Evolutionary conservation across 2,329 filamentous ascomycete genomes (phyloP).

Genomic region (Cladosporium oxysporum): DNA sequence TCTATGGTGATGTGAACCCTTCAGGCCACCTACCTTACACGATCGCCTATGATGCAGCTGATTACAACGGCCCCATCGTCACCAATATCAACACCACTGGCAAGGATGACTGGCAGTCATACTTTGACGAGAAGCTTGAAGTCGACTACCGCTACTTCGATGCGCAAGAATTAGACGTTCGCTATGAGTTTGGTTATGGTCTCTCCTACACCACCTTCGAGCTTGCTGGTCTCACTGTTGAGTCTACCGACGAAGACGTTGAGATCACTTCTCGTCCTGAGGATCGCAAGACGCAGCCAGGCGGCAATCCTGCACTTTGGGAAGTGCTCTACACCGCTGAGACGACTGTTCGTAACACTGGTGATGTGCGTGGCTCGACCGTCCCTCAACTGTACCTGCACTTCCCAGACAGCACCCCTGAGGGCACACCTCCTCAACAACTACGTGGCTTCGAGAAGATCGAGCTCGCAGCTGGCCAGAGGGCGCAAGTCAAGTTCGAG

Average conservation of each 20-base stretch:
- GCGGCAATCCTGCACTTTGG: slow-evolving; percentile 64
- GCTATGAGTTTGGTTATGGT: slow-evolving; percentile 81
- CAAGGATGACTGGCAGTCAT: slow-evolving; percentile 74
- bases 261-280: slow-evolving; percentile 57
- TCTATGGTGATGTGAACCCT: slow-evolving; percentile 43
- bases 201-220: slow-evolving; percentile 75
- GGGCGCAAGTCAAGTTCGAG: slow-evolving; percentile 37
- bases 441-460: slow-evolving; percentile 46
- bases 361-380: slow-evolving; percentile 48
- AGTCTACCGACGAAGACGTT: neutral
- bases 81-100: slow-evolving; percentile 45
- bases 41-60: slow-evolving; percentile 26
- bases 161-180: slow-evolving; percentile 67
- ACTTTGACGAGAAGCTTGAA: slow-evolving; percentile 76
- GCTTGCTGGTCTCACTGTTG: slow-evolving; percentile 41
- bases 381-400: slow-evolving; percentile 60
- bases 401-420: slow-evolving; percentile 43
- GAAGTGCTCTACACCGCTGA: slow-evolving; percentile 52
- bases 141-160: slow-evolving; percentile 88
- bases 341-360: slow-evolving; percentile 54
- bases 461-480: slow-evolving; percentile 29
- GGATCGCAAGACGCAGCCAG: slow-evolving; percentile 43
- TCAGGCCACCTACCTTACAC: slow-evolving; percentile 53
- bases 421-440: slow-evolving; percentile 49
- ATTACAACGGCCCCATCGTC: slow-evolving; percentile 37